Evolutionary conservation across 805 yeast species (phyloP).

Genomic region (Yarrowia keelungensis): DNA sequence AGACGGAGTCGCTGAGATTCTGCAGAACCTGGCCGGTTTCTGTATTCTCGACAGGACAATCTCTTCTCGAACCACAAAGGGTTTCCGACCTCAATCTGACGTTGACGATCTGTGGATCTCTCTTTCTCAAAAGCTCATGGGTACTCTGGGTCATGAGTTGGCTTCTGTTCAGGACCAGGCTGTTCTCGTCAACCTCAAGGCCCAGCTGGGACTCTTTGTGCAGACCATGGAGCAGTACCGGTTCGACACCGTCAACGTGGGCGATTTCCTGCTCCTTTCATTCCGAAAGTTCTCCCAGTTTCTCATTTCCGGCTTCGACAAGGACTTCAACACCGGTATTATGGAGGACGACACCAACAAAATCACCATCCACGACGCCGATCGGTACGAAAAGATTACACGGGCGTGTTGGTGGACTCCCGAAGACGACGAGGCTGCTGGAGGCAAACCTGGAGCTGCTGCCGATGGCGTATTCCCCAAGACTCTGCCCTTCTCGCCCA

Average conservation of each 20-base stretch:
- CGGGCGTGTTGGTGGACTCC: slow-evolving; percentile 73
- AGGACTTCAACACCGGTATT: slow-evolving; percentile 66
- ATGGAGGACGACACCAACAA: slow-evolving; percentile 91
- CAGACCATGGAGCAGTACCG: slow-evolving; percentile 79
- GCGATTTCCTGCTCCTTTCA: slow-evolving; percentile 64
- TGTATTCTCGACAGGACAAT: slow-evolving; percentile 76
- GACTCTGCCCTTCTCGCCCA: slow-evolving; percentile 84
- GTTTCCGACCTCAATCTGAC: slow-evolving; percentile 66
- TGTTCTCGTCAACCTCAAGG: slow-evolving; percentile 61
- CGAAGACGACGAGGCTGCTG: slow-evolving; percentile 51
- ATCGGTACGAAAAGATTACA: slow-evolving; percentile 68
- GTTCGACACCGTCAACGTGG: slow-evolving; percentile 64
- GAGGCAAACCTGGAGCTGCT: slow-evolving; percentile 27
- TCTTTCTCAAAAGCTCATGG: slow-evolving; percentile 52
- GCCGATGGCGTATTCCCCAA: slow-evolving; percentile 55
- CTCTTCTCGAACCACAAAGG: slow-evolving; percentile 60
- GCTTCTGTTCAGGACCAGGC: slow-evolving; percentile 40
- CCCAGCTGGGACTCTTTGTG: slow-evolving; percentile 69
- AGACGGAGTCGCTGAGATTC: slow-evolving; percentile 39
- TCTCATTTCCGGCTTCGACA: slow-evolving; percentile 61
- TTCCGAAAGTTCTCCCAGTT: slow-evolving; percentile 68
- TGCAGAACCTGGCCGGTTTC: slow-evolving; percentile 70
- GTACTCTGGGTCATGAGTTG: slow-evolving; percentile 41
- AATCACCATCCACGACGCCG: slow-evolving; percentile 65
- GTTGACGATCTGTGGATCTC: slow-evolving; percentile 81